Base-by-base conservation (phyloP, 768 basidiomycete species). In the Boletus tylopilopsis region DNA sequence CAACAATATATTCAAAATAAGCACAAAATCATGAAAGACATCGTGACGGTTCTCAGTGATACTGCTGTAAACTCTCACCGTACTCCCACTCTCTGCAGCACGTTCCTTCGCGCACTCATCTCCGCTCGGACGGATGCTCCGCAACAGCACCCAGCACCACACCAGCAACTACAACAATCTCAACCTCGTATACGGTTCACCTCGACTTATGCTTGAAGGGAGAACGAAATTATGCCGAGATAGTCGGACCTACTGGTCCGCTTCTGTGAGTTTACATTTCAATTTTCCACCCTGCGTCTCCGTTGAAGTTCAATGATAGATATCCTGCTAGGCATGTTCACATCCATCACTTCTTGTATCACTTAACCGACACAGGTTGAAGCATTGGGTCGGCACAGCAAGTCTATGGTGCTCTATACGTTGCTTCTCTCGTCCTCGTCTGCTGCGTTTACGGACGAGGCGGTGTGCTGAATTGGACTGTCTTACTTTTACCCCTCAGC, bases 321-420 rank as follows among this genome's bases (percentile, higher is more conserved):
- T 99, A 99, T 68, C 96, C 96, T 2, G 95, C 94, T 13, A 90
- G 94, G 5, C 94, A 96, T 64, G 75, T 98, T 49, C 80, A 84
- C 58, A 82, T 94, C 52, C 94, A 95, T 68, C 76, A 80, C 5
- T 50, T 83, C 23, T 73, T 99, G 1, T 78, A 89, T 63, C 58
- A 60, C 22, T 63, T 93, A 35, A 87, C 89, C 9, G 67, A 81
- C 45, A 68, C 71, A 4, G 90, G 87, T 6, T 71, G 58, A 45
- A 74, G 85, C 58, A 69, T 94, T 42, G 66, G 63, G 23, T 64
- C 77, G 2, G 87, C 86, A 1, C 94, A 97, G 67, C 80, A 85
- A 44, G 75, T 94, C 39, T 98, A 94, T 60, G 85, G 77, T 4
- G 68, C 59, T 0, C 69, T 97, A 15, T 98, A 97, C 66, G 58